phyloP scores from a whole-genome alignment of 768 basidiomycete species.

The Amanita phalloides region DNA sequence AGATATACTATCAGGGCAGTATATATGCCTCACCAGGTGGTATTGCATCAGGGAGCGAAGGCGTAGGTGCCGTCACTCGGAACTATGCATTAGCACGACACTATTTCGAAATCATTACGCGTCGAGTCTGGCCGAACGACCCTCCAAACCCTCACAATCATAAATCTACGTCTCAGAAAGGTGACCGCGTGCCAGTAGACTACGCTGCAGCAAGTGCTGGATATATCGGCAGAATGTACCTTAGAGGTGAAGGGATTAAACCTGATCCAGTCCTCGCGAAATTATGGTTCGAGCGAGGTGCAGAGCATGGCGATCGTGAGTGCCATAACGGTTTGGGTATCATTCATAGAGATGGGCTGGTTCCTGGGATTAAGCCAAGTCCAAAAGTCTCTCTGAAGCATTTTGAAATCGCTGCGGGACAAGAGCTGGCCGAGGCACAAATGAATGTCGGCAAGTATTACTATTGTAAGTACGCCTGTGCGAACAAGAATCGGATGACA shows the following conservation, averaged over 20 bases:
- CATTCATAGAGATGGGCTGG: conserved; percentile 83
- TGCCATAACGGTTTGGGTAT: conserved; percentile 86
- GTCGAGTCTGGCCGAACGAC: conserved; percentile 83
- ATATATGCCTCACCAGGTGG: conserved; percentile 77
- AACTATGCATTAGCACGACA: conserved; percentile 66
- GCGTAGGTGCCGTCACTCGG: conserved; percentile 80
- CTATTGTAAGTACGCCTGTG: conserved; percentile 34
- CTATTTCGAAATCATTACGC: conserved; percentile 81
- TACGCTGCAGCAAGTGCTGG: conserved; percentile 76
- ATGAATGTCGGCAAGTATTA: conserved; percentile 83
- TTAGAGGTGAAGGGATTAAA: conserved; percentile 88
- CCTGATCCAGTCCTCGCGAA: conserved; percentile 66
- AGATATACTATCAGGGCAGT: conserved; percentile 93
- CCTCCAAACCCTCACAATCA: conserved; percentile 42
- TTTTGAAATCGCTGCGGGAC: conserved; percentile 73
- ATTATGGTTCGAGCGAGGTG: conserved; percentile 92
- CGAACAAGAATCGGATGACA: conserved; percentile 9
- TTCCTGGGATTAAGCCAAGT: conserved; percentile 56
- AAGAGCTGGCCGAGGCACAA: conserved; percentile 88
- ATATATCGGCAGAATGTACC: conserved; percentile 87
- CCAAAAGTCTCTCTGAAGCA: conserved; percentile 47
- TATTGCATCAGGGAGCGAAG: conserved; percentile 79
- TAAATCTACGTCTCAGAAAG: conserved; percentile 31
- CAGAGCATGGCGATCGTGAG: conserved; percentile 73
- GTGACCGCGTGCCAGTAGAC: conserved; percentile 38